Evolutionary conservation across 2,329 filamentous ascomycete genomes (phyloP), one percentile per base, ranked within the genome.

Genomic region (Xylariaceae sp.): DNA sequence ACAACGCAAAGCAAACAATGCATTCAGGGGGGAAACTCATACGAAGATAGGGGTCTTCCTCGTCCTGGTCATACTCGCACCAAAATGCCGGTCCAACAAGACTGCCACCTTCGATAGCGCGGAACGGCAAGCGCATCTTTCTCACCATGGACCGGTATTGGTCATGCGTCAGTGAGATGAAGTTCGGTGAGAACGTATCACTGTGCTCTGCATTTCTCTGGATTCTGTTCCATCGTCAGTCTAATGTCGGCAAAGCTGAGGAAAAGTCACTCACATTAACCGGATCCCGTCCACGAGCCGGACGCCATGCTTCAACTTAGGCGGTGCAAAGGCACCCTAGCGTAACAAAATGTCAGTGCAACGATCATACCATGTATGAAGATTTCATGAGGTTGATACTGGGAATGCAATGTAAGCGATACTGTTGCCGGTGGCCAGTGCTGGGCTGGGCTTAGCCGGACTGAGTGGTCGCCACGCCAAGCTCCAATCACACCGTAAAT

Each of bases 31-130:
- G 45, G n/a, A 48, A 13, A 17, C 13, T 13, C 79, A 68, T 75
- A 83, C 81, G 84, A 51, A 86, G 72, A 71, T 83, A 80, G 44
- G 79, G 80, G 63, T 85, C 77, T 1, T 78, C 75, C 55, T 83
- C 81, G 64, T 84, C 78, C 60, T 82, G 78, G 67, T 86, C 82
- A 61, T 79, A 76, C 1, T 80, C 76, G 47, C 75, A 79, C 83
- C 83, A 87, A 71, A 87, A 87, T 67, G 86, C 86, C 0, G 84
- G 84, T 0, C 84, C 84, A 11, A 87, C 84, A 9, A 82, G 78
- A 58, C 80, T 79, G 17, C 77, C 80, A 15, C 81, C 80, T 71
- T 87, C 84, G 62, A 87, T 82, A 39, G 76, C 81, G 7, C 82
- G 77, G 66, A 78, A 80, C 1, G 84, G 83, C 49, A 87, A 74